Base-by-base conservation (phyloP, 2,329 filamentous ascomycete species). In the Hymenoscyphus fructigenus region DNA sequence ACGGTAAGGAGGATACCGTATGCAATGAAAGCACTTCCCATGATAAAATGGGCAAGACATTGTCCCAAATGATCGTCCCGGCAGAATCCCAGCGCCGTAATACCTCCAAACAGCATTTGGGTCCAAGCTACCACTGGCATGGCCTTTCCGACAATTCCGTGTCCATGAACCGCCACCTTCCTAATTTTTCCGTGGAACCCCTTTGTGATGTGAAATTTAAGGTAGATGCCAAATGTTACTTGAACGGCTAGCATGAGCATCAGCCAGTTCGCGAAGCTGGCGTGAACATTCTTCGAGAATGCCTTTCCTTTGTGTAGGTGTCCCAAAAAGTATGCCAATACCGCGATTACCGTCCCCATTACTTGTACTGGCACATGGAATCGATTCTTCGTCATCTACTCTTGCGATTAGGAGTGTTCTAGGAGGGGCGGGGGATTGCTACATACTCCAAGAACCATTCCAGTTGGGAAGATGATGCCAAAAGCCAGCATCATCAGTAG, bases 11-110 rank as follows among this genome's bases (percentile, higher is more conserved):
- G 76, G 62, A 97, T 90, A 32, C 92, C 95, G 74, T 99, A 99
- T 34, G 85, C 95, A 71, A 99, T 94, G 76, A 99, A 99, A 0
- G 94, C 93, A 70, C 91, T 90, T 56, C 95, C 95, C 95, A 99
- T 99, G 78, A 98, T 99, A 78, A 98, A 99, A 78, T 99, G 95
- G 1, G 95, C 95, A 53, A 91, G 80, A 78, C 95, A 99, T 78
- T 99, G 95, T 36, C 93, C 94, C 1, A 93, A 77, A 75, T 99
- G 94, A 65, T 98, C 93, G 62, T 84, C 92, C 70, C 92, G 91
- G 77, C 95, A 99, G 81, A 97, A 98, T 26, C 95, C 95, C 63
- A 97, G 83, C 3, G 91, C 84, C 0, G 94, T 94, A 74, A 99
- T 97, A 47, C 93, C 95, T 60, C 95, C 95, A 77, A 99, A 97